Evolutionary conservation across 768 basidiomycete species (phyloP).

Genomic region (Psilocybe subaeruginosa): DNA sequence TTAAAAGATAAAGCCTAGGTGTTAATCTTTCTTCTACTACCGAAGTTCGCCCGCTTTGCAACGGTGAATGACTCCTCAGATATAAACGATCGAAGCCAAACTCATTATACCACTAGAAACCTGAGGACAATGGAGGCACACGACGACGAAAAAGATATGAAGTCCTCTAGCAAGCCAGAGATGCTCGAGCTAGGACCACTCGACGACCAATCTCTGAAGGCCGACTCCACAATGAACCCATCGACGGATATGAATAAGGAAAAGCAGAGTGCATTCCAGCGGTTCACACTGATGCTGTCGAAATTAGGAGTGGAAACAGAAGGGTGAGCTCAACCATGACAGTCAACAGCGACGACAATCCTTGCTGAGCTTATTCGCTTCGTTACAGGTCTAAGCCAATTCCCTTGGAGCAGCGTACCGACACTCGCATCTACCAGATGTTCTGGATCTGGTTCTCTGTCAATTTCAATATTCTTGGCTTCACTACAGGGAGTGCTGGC

Average conservation of each 20-base stretch:
- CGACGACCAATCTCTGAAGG: neutral
- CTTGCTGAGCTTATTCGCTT: neutral
- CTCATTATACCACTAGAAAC: too few species aligned
- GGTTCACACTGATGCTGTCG: slow-evolving; percentile 1
- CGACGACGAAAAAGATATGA: too few species aligned
- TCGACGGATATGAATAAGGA: neutral
- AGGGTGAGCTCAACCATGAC: slow-evolving; percentile 8
- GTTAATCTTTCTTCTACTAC: too few species aligned
- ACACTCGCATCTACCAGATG: slow-evolving; percentile 63
- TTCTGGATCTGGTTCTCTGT: slow-evolving; percentile 77
- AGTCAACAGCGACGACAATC: neutral
- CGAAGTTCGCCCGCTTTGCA: too few species aligned
- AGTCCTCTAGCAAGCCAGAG: too few species aligned
- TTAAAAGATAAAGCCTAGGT: too few species aligned
- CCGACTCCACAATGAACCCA: neutral
- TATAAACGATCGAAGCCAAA: too few species aligned
- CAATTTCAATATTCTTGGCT: slow-evolving; percentile 68
- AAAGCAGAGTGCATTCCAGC: neutral
- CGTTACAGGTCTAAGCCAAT: slow-evolving; percentile 56
- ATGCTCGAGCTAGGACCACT: neutral
- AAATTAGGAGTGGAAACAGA: slow-evolving; percentile 22
- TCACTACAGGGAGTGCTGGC: slow-evolving; percentile 62
- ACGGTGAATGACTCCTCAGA: too few species aligned
- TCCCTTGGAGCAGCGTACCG: slow-evolving; percentile 48
- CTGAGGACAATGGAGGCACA: too few species aligned